A percentile compares a stretch with the other conserved stretches of the same genome.
phyloP scores from a whole-genome alignment of 75 land plant genomes.

The Cupressus sempervirens region DNA sequence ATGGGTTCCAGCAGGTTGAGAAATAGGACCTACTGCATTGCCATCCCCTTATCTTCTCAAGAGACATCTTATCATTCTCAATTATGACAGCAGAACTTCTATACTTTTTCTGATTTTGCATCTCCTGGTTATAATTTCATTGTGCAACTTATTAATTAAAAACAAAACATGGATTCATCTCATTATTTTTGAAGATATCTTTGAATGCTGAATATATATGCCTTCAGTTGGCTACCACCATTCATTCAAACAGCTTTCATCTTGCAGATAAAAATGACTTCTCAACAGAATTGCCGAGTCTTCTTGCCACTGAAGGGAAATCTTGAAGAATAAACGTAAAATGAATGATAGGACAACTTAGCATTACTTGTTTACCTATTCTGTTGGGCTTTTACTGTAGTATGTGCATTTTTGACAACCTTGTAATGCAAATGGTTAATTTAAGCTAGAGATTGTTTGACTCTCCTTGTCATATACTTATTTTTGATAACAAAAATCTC shows the following conservation, averaged over 20 bases:
- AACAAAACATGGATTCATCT: background rate
- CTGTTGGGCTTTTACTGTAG: background rate
- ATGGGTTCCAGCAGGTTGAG: background rate
- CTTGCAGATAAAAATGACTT: background rate
- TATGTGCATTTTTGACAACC: background rate
- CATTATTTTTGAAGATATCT: background rate
- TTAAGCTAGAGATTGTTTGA: background rate
- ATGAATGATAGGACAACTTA: background rate
- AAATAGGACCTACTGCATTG: background rate
- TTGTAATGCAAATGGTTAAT: background rate
- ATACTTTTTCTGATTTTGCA: background rate
- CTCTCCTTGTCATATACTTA: background rate
- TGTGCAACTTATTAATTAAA: background rate
- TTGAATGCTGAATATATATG: background rate
- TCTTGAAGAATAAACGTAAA: background rate
- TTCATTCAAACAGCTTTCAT: background rate
- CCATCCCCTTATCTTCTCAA: background rate
- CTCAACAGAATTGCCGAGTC: background rate
- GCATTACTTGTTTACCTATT: background rate
- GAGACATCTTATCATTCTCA: background rate
- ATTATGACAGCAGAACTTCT: background rate
- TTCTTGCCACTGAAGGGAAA: background rate
- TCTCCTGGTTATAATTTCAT: background rate
- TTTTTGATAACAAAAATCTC: background rate
- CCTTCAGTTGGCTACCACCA: background rate